Conservation (phyloP, 805 yeast species). For the Jamesozyma piceae region DNA sequence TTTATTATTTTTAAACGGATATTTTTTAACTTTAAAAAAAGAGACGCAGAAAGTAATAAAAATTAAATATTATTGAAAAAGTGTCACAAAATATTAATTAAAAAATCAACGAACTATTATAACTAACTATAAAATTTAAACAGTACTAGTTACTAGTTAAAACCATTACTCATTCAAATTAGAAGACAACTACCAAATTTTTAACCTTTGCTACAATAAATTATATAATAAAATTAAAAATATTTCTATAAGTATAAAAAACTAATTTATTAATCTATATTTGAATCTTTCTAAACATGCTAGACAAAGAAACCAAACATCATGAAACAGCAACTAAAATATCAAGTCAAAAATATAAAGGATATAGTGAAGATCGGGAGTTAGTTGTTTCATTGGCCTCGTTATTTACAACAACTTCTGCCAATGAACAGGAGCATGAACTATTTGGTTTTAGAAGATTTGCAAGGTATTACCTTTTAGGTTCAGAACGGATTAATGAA, state of each 20-base stretch:
- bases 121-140: no score
- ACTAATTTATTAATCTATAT: no score
- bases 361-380: not conserved
- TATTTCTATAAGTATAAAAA: no score
- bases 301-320: not conserved
- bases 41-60: no score
- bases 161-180: no score
- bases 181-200: no score
- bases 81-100: not conserved
- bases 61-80: no score
- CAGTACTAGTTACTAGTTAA: no score
- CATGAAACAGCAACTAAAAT: not conserved
- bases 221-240: no score
- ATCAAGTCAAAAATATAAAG: not conserved
- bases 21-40: no score
- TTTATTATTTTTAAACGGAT: not conserved
- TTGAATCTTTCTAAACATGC: not conserved
- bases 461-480: constrained; percentile 18
- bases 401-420: not conserved
- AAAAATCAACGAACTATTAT: not conserved
- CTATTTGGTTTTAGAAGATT: constrained; percentile 24
- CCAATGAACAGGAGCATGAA: constrained; percentile 6
- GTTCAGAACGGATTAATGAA: constrained; percentile 3
- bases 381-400: not conserved
- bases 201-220: not conserved